phyloP scores from a whole-genome alignment of 768 basidiomycete genomes.

The Lactifluus rugatus region DNA sequence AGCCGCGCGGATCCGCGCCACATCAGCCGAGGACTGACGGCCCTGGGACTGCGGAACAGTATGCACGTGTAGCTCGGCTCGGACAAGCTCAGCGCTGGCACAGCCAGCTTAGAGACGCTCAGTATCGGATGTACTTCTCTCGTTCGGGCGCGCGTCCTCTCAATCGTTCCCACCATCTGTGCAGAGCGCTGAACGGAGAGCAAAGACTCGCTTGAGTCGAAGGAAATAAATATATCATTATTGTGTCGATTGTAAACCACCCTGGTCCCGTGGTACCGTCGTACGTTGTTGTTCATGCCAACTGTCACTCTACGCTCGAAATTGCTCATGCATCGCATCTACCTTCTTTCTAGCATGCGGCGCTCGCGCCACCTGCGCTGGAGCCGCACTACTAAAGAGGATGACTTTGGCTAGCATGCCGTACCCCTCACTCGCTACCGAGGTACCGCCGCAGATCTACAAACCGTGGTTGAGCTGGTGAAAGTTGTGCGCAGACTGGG shows the following conservation, averaged over 20 bases:
- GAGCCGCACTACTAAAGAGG: slow-evolving; percentile 29
- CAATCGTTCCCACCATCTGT: neutral
- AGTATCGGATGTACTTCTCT: slow-evolving; percentile 23
- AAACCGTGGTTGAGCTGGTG: slow-evolving; percentile 24
- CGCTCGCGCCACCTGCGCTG: slow-evolving; percentile 23
- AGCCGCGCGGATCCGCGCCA: slow-evolving; percentile 21
- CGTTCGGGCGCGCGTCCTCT: slow-evolving; percentile 21
- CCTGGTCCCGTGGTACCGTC: slow-evolving; percentile 40
- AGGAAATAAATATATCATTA: slow-evolving; percentile 35
- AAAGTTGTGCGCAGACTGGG: slow-evolving; percentile 25
- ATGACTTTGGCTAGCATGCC: slow-evolving; percentile 25
- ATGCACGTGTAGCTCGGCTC: slow-evolving; percentile 31
- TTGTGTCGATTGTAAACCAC: slow-evolving; percentile 34
- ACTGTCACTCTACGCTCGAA: neutral
- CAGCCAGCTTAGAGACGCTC: slow-evolving; percentile 29
- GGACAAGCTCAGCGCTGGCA: slow-evolving; percentile 24
- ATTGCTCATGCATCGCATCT: neutral
- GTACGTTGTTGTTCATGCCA: slow-evolving; percentile 25
- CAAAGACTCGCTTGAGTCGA: slow-evolving; percentile 29
- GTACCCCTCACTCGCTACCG: neutral
- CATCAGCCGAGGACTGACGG: slow-evolving; percentile 20
- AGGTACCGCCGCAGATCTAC: slow-evolving; percentile 20
- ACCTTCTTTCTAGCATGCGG: slow-evolving; percentile 23
- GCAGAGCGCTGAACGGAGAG: neutral
- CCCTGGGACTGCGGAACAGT: slow-evolving; percentile 34